A percentile compares a stretch with the other conserved stretches of the same genome.
Evolutionary conservation across 495 filamentous ascomycete genomes (phyloP).

Genomic region (Xylaria castorea): DNA sequence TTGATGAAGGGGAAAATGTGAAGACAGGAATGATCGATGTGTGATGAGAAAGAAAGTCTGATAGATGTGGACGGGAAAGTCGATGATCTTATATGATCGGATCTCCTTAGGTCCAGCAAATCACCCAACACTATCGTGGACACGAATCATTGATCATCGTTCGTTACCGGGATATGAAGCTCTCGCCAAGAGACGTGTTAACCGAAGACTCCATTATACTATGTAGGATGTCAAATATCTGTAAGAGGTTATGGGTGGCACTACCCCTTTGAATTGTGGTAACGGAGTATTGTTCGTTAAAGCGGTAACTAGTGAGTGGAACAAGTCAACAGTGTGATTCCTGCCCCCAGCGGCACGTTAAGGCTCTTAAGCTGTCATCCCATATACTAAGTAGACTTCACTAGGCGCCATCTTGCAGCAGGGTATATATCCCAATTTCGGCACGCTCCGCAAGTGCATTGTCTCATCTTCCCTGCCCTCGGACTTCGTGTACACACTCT

Average conservation of each 20-base stretch:
- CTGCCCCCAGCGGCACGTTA: not conserved
- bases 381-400: not conserved
- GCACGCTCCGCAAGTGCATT: not conserved
- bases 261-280: constrained; percentile 12
- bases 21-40: constrained; percentile 40
- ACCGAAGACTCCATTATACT: constrained; percentile 36
- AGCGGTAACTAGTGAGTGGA: not conserved
- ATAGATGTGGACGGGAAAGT: constrained; percentile 26
- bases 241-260: constrained; percentile 1
- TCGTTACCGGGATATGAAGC: constrained; percentile 25
- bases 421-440: not conserved
- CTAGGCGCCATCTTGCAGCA: not conserved
- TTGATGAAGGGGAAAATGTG: not conserved
- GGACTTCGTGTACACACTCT: not conserved
- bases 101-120: constrained; percentile 36
- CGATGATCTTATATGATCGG: constrained; percentile 39
- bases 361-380: not conserved
- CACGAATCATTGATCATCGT: constrained; percentile 24
- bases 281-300: not conserved
- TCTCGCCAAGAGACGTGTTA: constrained; percentile 18
- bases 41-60: constrained; percentile 35
- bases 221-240: constrained; percentile 1
- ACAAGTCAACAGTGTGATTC: not conserved
- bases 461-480: not conserved
- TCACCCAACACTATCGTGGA: constrained; percentile 27